Conservation (phyloP, 345 rosid species). For the Orychophragmus violaceus region DNA sequence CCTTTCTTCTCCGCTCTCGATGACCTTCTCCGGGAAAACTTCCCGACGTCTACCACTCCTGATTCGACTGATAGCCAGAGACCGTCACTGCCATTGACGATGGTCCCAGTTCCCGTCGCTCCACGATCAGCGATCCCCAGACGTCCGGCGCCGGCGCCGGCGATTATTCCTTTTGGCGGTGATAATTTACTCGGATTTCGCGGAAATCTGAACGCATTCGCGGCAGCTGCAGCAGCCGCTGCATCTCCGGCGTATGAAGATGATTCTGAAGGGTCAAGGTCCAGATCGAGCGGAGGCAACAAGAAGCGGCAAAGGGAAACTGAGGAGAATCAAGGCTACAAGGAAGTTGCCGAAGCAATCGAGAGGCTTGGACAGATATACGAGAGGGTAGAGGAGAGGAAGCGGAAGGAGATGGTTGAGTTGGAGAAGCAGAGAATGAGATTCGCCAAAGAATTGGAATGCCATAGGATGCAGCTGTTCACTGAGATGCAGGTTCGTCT, state of each 20-base stretch:
- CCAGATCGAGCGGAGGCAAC: slow-evolving; percentile 25
- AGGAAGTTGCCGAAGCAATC: slow-evolving; percentile 55
- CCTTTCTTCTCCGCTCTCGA: slow-evolving; percentile 79
- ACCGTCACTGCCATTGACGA: slow-evolving; percentile 41
- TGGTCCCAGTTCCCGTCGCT: slow-evolving; percentile 28
- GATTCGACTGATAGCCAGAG: slow-evolving; percentile 25
- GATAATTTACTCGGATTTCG: slow-evolving; percentile 37
- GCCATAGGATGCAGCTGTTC: slow-evolving; percentile 89
- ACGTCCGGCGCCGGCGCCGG: slow-evolving; percentile 45
- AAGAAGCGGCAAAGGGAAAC: slow-evolving; percentile 32
- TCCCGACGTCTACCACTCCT: slow-evolving; percentile 35
- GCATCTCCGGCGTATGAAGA: slow-evolving; percentile 31
- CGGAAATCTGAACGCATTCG: slow-evolving; percentile 76
- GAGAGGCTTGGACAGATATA: slow-evolving; percentile 87
- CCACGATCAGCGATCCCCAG: slow-evolving; percentile 35
- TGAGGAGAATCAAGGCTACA: slow-evolving; percentile 43
- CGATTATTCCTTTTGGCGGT: slow-evolving; percentile 40
- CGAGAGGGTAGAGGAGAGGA: slow-evolving; percentile 78
- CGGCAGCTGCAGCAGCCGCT: slow-evolving; percentile 68
- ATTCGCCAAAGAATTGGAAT: slow-evolving; percentile 89
- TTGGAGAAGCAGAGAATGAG: slow-evolving; percentile 98
- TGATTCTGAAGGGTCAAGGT: slow-evolving; percentile 30
- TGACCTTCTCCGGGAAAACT: slow-evolving; percentile 60
- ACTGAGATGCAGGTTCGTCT: slow-evolving; percentile 95
- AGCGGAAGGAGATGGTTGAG: slow-evolving; percentile 90